Evolutionary conservation across 306 rosid species (phyloP), one percentile per base, ranked within the genome.

Genomic region (Dalbergia cochinchinensis): DNA sequence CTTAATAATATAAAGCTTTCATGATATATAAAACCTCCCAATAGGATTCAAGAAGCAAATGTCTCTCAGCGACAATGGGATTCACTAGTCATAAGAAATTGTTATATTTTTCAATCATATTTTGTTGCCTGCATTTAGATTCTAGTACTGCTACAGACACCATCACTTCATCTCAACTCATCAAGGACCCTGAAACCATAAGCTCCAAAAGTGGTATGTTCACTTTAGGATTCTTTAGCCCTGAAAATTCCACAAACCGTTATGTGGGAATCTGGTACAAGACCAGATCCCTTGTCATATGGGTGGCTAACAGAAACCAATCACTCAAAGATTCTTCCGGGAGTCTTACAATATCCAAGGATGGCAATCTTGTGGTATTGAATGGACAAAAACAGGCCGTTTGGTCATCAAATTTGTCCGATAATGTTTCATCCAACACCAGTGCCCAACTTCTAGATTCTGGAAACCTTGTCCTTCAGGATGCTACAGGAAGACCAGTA

Each of bases 251-350:
- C 31, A 26, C 31, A 26, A 26, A 26, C 31, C 31, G 31, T 26
- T 26, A 26, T 26, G 31, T 26, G 31, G 31, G 31, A 26, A 26
- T 26, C 31, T 26, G 3, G 31, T 26, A 26, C 31, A 26, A 26
- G 33, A 10, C 69, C 20, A 7, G 2, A 51, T 35, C 15, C 11
- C 22, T 14, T 16, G 34, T 72, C 37, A 3, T 26, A 26, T 26
- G 31, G 31, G 31, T 26, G 2, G 2, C 31, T 26, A 26, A 26
- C 31, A 26, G 41, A 66, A 78, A 83, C 54, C 39, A 18, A 34
- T 78, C 86, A 2, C 48, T 80, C 4, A n/a, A 14, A 16, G 81
- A 80, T 66, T 33, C 63, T 61, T 16, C 10, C 15, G 87, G 79
- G 2, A 64, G 19, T 62, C 18, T 86, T 8, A 69, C 39, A 7